Conservation (phyloP, 495 filamentous ascomycete genomes). For the Chlorociboria aeruginascens region DNA sequence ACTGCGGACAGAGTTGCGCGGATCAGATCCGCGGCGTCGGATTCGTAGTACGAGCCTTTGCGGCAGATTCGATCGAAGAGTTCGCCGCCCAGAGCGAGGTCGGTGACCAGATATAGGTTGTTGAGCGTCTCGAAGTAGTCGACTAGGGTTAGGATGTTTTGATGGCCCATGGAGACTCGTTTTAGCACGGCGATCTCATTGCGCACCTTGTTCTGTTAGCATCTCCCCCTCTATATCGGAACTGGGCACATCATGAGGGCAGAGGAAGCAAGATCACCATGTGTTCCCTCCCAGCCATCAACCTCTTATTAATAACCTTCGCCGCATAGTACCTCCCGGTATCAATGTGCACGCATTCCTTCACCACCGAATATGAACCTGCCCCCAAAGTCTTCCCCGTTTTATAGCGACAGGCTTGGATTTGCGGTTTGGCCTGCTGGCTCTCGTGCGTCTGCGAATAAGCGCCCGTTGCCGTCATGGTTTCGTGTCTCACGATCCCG, state of each 20-base stretch:
- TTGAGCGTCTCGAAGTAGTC: slow-evolving; percentile 99
- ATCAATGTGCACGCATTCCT: slow-evolving; percentile 98
- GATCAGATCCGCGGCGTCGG: slow-evolving; percentile 89
- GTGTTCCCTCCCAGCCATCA: slow-evolving; percentile 96
- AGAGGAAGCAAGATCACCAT: slow-evolving; percentile 52
- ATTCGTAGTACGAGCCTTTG: slow-evolving; percentile 96
- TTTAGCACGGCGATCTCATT: slow-evolving; percentile 98
- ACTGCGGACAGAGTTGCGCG: slow-evolving; percentile 93
- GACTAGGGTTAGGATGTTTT: slow-evolving; percentile 93
- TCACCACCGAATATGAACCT: slow-evolving; percentile 97
- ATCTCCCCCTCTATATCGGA: no score
- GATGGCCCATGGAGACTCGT: slow-evolving; percentile 92
- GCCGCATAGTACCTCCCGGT: slow-evolving; percentile 97
- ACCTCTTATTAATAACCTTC: slow-evolving; percentile 96
- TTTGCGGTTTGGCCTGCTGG: slow-evolving; percentile 23
- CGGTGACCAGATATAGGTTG: slow-evolving; percentile 95
- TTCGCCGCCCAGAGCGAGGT: slow-evolving; percentile 91
- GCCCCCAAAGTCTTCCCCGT: slow-evolving; percentile 95
- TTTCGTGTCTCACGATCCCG: neutral
- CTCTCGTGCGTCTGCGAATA: slow-evolving; percentile 10
- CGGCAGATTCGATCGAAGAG: slow-evolving; percentile 97
- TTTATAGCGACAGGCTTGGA: slow-evolving; percentile 71
- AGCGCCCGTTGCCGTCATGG: slow-evolving; percentile 5
- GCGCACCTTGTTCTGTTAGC: slow-evolving; percentile 51
- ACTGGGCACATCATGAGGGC: neutral